Evolutionary conservation across 495 filamentous ascomycete genomes (phyloP), one percentile per base, ranked within the genome.

Genomic region (Bacidia rubella): DNA sequence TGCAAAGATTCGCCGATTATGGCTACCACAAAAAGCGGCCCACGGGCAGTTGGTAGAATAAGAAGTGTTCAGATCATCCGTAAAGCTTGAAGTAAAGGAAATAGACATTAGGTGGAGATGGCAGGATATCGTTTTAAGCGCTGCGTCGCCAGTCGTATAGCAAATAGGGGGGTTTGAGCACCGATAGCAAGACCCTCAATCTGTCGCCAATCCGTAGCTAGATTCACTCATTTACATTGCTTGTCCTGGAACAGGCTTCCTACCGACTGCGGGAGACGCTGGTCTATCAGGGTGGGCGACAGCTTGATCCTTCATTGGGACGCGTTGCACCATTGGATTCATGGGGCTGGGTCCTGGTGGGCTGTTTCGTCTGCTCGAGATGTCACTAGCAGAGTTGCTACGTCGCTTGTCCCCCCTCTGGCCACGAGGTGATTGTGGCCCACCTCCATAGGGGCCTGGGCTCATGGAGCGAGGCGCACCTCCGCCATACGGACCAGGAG

Each of bases 331-430:
- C 44, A 70, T 70, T 20, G 73, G 74, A 47, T 75, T 75, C 73
- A 79, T 76, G 2, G 78, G 78, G 63, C 82, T 85, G 7, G 75
- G 74, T 26, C 77, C 76, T 0, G 76, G 72, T 44, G 78, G 76
- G 45, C 66, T 74, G 41, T 68, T 65, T 41, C 77, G 63, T 58
- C 71, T 70, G 20, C 63, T 69, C 27, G 59, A 66, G 21, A 68
- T 56, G 12, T 71, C 62, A 35, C 70, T 71, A 20, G 73, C 68
- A 7, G 74, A 71, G 47, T 73, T 76, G 61, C 74, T 78, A 55
- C 73, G 74, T 46, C 74, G 70, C 47, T 66, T 62, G n/a, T 69
- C 68, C 25, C 70, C 67, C 51, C 58, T 63, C 23, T 58, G 32
- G 32, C 12, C 27, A 22, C 25, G 47, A 20, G 25, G n/a, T 10